Base-by-base conservation (phyloP, 176 grass and related monocot genomes). In the Echinochloa phyllopogon region DNA sequence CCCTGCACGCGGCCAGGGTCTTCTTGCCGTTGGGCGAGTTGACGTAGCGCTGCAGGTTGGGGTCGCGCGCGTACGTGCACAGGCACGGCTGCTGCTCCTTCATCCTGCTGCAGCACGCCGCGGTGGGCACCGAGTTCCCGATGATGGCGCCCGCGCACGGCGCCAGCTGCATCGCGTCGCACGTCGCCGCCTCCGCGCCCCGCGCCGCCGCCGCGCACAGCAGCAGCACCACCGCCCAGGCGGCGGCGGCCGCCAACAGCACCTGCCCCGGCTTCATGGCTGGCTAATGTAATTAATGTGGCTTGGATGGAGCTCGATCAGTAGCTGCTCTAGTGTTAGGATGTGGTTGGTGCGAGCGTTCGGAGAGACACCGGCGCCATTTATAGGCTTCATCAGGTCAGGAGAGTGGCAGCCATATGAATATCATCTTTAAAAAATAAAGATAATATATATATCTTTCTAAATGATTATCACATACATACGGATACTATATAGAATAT, bases 41-140 rank as follows among this genome's bases (percentile, higher is more conserved):
- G 74, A 94, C 83, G 83, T 94, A 91, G 51, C 76, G 74, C 82
- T 82, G 68, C 69, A 94, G 82, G 74, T 71, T 88, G 12, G 92
- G 95, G 88, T 97, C 91, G 20, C 69, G 84, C 33, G 73, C 90
- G 74, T 92, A 97, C 82, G 94, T 79, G 84, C 95, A 97, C 75
- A 94, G 24, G 88, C 95, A 97, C 24, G 95, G 74, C 88, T 82
- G 62, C 84, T 97, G 95, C 62, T 59, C 81, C 84, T 74, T 93
- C 57, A 97, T 67, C 83, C 80, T 79, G 82, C 76, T 74, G 82
- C 92, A 94, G 87, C 94, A 97, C 25, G 86, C 40, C 33, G 85
- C 23, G 41, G 80, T 59, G 2, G 92, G 90, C 70, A 72, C 10
- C 12, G 67, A 72, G 43, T 14, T 84, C 14, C 83, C 84, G 75